A percentile compares a stretch with the other conserved stretches of the same genome.
phyloP scores from a whole-genome alignment of 306 rosid genomes.

The Lathyrus tuberosus region DNA sequence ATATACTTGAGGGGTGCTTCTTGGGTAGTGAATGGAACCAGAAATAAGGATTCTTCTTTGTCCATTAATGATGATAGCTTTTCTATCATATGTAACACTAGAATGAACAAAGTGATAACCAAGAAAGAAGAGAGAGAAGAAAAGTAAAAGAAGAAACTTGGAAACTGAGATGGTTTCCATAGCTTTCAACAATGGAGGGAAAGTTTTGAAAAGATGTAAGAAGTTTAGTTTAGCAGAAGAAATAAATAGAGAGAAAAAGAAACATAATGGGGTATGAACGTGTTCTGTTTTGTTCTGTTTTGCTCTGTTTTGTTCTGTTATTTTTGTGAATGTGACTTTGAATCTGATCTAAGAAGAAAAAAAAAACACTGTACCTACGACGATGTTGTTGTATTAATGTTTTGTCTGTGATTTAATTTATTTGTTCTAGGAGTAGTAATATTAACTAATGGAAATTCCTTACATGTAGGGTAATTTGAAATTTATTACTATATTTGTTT shows the following conservation, averaged over 20 bases:
- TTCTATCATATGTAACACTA: slow-evolving; percentile 78
- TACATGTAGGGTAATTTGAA: slow-evolving; percentile 36
- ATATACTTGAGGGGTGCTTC: slow-evolving; percentile 86
- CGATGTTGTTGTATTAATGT: slow-evolving; percentile 10
- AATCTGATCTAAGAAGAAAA: slow-evolving; percentile 41
- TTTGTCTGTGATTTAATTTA: slow-evolving; percentile 24
- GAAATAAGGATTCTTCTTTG: slow-evolving; percentile 84
- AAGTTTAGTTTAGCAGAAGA: background rate
- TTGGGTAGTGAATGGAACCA: slow-evolving; percentile 97
- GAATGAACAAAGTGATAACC: slow-evolving; percentile 57
- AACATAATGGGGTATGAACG: background rate
- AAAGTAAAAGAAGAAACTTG: slow-evolving; percentile 53
- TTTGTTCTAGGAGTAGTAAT: background rate
- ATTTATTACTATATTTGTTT: slow-evolving; percentile 13
- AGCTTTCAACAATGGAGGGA: slow-evolving; percentile 47
- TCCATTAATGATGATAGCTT: slow-evolving; percentile 94
- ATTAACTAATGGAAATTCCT: slow-evolving; percentile 10
- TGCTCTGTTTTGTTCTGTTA: background rate
- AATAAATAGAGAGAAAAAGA: slow-evolving; percentile 16
- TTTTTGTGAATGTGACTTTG: background rate
- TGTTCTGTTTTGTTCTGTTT: background rate
- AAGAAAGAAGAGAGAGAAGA: slow-evolving; percentile 41
- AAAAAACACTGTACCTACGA: slow-evolving; percentile 21
- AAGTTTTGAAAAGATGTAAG: slow-evolving; percentile 34
- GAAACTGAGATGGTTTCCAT: slow-evolving; percentile 83